Evolutionary conservation across 2,329 filamentous ascomycete species (phyloP), one percentile per base, ranked within the genome.

Genomic region (Hypoxylon sp.): DNA sequence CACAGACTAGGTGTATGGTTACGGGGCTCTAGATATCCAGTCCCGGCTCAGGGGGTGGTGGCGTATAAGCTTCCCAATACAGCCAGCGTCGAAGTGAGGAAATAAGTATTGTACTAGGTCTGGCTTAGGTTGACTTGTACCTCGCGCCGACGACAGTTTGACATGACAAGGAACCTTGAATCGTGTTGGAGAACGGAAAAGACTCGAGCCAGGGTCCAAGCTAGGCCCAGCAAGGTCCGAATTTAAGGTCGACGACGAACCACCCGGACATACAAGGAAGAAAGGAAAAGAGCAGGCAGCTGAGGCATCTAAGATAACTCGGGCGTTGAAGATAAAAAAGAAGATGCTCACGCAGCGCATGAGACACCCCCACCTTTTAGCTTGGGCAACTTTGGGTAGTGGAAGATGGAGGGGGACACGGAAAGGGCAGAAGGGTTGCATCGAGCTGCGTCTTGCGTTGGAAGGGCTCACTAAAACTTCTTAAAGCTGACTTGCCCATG

Each of bases 401-500:
- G 24, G 55, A 10, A 3, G 47, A 31, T 62, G 45, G 46, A 50
- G 33, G 55, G 63, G 35, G 46, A 48, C n/a, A 48, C 26, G 52
- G 38, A 6, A 49, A 15, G 33, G 6, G 43, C 31, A 45, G 47
- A 42, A 62, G 52, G 55, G 58, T 55, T 58, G 40, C 53, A 42
- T 27, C 55, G 50, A 55, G 49, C 31, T n/a, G n/a, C n/a, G n/a
- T n/a, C n/a, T n/a, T n/a, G n/a, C n/a, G n/a, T n/a, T n/a, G n/a
- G n/a, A n/a, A n/a, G n/a, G n/a, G n/a, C 57, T 63, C 53, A 48
- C 47, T 43, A 55, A 62, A 66, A 67, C 62, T 68, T 66, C n/a
- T n/a, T n/a, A n/a, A n/a, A 62, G 59, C 67, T 70, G 67, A 70
- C 67, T 63, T 69, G 68, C 55, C 63, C 68, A 70, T 69, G 67